These are phyloP conservation scores for Nigrospora osmanthi DNA, from an alignment of 2,329 filamentous ascomycete species.

Conservation along the genomic window DNA sequence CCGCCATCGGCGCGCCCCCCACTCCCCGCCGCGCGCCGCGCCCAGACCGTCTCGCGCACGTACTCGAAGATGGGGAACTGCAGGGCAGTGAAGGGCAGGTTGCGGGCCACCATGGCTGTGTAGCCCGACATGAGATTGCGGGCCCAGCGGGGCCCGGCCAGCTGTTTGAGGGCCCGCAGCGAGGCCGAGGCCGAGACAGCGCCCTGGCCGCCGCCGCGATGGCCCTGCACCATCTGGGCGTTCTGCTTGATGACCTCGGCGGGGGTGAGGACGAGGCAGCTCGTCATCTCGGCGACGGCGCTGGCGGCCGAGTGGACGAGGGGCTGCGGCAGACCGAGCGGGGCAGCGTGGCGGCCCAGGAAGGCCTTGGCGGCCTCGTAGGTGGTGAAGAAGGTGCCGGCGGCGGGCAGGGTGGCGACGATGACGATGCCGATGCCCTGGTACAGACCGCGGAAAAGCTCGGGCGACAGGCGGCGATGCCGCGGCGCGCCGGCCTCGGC, in stretches of 20 bases:
- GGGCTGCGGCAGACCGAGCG: conserved; percentile 50
- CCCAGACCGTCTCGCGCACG: conserved; percentile 54
- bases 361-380: conserved; percentile 71
- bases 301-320: conserved; percentile 69
- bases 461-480: conserved; percentile 28
- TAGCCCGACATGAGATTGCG: conserved; percentile 64
- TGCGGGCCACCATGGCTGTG: conserved; percentile 70
- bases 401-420: conserved; percentile 73
- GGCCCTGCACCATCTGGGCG: conserved; percentile 65
- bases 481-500: conserved; percentile 43
- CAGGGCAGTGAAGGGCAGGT: conserved; percentile 75
- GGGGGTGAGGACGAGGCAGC: conserved; percentile 79
- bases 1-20: conserved; percentile 2
- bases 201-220: conserved; percentile 16
- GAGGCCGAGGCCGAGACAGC: conserved; percentile 27
- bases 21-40: conserved; percentile 6
- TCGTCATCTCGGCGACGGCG: conserved; percentile 70
- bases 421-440: conserved; percentile 83
- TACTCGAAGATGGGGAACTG: conserved; percentile 78
- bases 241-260: conserved; percentile 93
- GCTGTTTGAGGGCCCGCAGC: conserved; percentile 38
- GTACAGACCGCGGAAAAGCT: conserved; percentile 64
- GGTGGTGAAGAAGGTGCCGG: conserved; percentile 82
- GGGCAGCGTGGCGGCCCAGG: conserved; percentile 43
- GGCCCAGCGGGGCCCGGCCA: conserved; percentile 45